Evolutionary conservation across 306 rosid genomes (phyloP), one percentile per base, ranked within the genome.

Genomic region (Acacia acuminata): DNA sequence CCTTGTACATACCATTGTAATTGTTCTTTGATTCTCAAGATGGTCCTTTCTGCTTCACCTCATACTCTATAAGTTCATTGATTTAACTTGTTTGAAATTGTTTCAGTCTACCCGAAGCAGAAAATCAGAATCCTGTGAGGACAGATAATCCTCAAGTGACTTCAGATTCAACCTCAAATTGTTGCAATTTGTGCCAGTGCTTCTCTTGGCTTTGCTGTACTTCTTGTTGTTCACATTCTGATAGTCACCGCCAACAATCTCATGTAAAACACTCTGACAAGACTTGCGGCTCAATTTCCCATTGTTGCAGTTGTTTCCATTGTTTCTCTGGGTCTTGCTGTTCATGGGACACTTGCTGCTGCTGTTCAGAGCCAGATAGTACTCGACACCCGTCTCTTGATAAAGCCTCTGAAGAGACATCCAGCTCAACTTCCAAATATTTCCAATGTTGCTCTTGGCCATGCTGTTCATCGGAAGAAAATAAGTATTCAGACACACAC

Each of bases 81-180:
- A 82, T 68, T 61, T 50, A 67, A 51, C 81, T 63, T 71, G 66
- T 84, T 85, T 82, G 68, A 32, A 20, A 60, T 84, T 82, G 4
- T 72, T 86, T 80, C 91, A 93, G 98, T 68, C 79, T 89, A 86
- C 60, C 79, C 25, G 90, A 79, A 74, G 82, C 34, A 70, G 75
- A 75, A 47, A 68, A 20, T 38, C 76, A 8, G 68, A 82, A 51
- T 77, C 50, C 73, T 53, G 16, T 8, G 75, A 67, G 84, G 83
- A n/a, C 38, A n/a, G 81, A 81, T 76, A 17, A 19, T 44, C 82
- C 82, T 70, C n/a, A 19, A 55, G 42, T 27, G 65, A 10, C 84
- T 48, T 69, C 83, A 38, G 75, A 48, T 47, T 43, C 84, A 63
- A 25, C 51, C 32, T 7, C 50, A 24, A 60, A 74, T 43, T 60